These are phyloP conservation scores for Hygrocybe punicea DNA, from an alignment of 768 basidiomycete species.

Conservation along the genomic window DNA sequence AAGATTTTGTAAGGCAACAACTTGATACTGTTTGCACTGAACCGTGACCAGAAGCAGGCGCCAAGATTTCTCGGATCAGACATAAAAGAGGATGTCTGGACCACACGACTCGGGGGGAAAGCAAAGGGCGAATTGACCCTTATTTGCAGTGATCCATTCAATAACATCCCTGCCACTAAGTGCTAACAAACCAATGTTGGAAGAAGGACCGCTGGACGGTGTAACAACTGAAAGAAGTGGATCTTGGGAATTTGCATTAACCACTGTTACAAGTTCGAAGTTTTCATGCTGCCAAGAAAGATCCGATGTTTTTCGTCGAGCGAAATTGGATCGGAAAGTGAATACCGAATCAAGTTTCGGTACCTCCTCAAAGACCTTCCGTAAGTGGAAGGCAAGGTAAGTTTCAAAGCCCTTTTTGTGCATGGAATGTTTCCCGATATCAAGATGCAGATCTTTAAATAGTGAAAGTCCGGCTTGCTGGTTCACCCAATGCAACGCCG, in stretches of 20 bases:
- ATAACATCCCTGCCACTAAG: conserved; percentile 1
- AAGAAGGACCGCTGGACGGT: conserved; percentile 7
- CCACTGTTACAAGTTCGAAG: conserved; percentile 8
- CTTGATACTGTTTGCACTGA: background rate
- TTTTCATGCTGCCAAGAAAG: conserved; percentile 7
- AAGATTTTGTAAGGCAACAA: background rate
- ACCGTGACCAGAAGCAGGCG: conserved; percentile 3
- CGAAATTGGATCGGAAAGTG: conserved; percentile 6
- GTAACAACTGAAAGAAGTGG: conserved; percentile 4
- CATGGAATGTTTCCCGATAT: conserved; percentile 3
- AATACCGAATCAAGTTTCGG: conserved; percentile 3
- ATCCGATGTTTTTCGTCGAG: background rate
- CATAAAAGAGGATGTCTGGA: conserved; percentile 8
- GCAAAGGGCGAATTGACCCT: conserved; percentile 5
- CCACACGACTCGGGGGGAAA: conserved; percentile 6
- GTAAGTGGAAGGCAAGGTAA: conserved; percentile 4
- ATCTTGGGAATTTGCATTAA: background rate
- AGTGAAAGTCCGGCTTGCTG: background rate
- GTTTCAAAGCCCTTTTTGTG: conserved; percentile 3
- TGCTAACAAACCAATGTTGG: conserved; percentile 5
- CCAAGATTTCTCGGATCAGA: conserved; percentile 3
- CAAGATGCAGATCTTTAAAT: background rate
- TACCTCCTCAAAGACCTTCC: conserved; percentile 3
- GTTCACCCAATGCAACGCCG: conserved; percentile 4
- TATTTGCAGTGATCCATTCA: conserved; percentile 7